Base-by-base conservation (phyloP, 805 yeast genomes). In the Groenewaldozyma salmanticensis region DNA sequence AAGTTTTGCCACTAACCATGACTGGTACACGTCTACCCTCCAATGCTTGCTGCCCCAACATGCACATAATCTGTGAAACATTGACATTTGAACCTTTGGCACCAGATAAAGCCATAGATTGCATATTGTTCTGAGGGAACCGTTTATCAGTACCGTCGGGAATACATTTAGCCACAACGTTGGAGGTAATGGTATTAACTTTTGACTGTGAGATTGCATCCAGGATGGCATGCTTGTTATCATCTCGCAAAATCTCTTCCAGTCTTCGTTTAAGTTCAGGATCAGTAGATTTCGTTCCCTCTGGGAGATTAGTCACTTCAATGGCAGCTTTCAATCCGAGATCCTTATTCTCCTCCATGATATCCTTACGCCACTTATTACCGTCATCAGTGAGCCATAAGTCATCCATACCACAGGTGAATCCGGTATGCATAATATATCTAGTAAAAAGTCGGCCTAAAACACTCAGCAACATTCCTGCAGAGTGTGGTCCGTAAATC, bases 321-420 rank as follows among this genome's bases (percentile, higher is more conserved):
- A 84, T 74, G 31, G 98, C 98, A 32, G 97, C 96, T 50, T 72
- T 71, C 60, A 90, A 74, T 57, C 98, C 99, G 43, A 78, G 79
- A 54, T 82, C 94, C 39, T 72, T 74, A 20, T 94, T 78, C 45
- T 78, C 78, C 51, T 75, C 67, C 60, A 94, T 71, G 47, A 92
- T 83, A 45, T 86, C 94, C 11, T 67, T 66, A 70, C 99, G 79
- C 90, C 94, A 79, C 45, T 70, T 57, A 61, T 94, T 88, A 59
- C 99, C 99, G 53, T 85, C 95, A 2, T 63, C 75, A 18, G 97
- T 92, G 52, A 94, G 72, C 60, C 95, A 77, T 62, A 92, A 71
- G 68, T 92, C 99, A 61, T 92, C 99, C 98, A 92, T 94, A 74
- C 99, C 98, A 79, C 99, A 92, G 5, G 98, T 92, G 59, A 92